Evolutionary conservation across 2,329 filamentous ascomycete species (phyloP), one percentile per base, ranked within the genome.

Genomic region (Canariomyces notabilis): DNA sequence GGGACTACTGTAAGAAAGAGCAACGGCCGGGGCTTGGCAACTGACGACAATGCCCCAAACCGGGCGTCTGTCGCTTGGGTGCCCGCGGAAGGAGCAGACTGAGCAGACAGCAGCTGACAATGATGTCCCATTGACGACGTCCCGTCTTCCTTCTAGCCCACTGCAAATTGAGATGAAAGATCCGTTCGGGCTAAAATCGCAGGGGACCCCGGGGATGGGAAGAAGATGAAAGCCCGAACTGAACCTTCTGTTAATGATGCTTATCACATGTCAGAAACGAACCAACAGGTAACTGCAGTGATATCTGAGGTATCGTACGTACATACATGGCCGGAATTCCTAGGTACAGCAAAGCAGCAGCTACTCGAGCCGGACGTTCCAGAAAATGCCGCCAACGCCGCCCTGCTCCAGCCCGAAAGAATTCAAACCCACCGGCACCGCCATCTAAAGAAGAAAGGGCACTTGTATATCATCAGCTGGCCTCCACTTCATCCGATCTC

Each of bases 1-100:
- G 36, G 36, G 36, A 20, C 15, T n/a, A 23, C 36, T 21, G 36
- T 14, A 38, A 31, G 12, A n/a, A n/a, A n/a, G n/a, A n/a, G n/a
- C n/a, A n/a, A n/a, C n/a, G n/a, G n/a, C n/a, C n/a, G n/a, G 26
- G 39, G 26, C 39, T 32, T 35, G n/a, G 33, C 33, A 35, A 19
- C 33, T 8, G 33, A 8, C 5, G 26, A 12, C 26, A 29, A 8
- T 5, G 14, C n/a, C n/a, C 26, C 4, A 29, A 9, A 12, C 26
- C 26, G 26, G 26, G 4, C 26, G 26, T 9, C 14, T 4, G 22
- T 26, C 14, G 26, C 4, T 3, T 29, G 26, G 26, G 14, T 11
- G 26, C 26, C 26, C 22, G 22, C 22, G 11, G 14, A 12, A 8
- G 4, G 26, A 29, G 26, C 26, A 29, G 26, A 9, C 4, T 11